These are phyloP conservation scores for Gossypium lobatum DNA, from an alignment of 441 rosid species.

Conservation along the genomic window DNA sequence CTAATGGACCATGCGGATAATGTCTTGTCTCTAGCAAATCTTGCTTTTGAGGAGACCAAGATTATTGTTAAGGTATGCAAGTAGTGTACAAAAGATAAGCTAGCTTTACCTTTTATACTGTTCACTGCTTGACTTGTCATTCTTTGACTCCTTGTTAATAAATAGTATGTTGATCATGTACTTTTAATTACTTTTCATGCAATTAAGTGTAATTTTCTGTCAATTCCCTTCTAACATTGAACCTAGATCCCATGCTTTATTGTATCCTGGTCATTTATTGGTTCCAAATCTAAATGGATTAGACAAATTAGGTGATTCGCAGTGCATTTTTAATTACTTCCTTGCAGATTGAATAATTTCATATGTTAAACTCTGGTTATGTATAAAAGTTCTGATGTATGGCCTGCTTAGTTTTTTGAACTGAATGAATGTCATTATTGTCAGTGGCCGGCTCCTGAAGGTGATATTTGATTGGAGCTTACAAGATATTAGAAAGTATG, in stretches of 20 bases:
- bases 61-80: constrained; percentile 53
- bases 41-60: constrained; percentile 64
- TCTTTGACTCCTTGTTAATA: not conserved
- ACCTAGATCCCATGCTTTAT: not conserved
- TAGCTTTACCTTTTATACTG: not conserved
- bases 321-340: not conserved
- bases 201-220: not conserved
- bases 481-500: constrained; percentile 1
- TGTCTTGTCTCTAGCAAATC: constrained; percentile 58
- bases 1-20: constrained; percentile 54
- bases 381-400: not conserved
- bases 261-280: not conserved
- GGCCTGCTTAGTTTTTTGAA: not conserved
- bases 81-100: not conserved
- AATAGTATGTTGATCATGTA: not conserved
- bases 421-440: constrained; percentile 2
- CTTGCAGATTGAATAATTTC: not conserved
- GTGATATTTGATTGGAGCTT: not conserved
- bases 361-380: not conserved
- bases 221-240: not conserved
- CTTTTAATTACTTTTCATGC: constrained; percentile 2
- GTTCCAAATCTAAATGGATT: not conserved
- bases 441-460: not conserved
- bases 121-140: constrained; percentile 7
- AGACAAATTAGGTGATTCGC: constrained; percentile 7